Base-by-base conservation (phyloP, 139 green algal species). In the Micractinium sp. region DNA sequence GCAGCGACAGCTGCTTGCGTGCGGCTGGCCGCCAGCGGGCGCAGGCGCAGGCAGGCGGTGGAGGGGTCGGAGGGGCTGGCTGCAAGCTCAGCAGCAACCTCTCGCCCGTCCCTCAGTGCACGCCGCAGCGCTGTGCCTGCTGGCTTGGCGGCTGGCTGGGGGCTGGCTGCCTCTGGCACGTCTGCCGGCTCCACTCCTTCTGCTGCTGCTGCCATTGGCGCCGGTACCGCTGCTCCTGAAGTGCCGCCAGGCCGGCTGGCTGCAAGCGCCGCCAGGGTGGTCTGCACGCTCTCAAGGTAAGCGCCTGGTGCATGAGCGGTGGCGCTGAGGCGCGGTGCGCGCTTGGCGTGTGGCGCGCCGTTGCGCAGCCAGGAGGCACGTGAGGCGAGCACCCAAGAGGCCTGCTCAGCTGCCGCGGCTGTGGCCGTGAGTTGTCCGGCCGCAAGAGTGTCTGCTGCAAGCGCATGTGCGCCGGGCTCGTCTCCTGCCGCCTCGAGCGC, bases 401-500 rank as follows among this genome's bases (percentile, higher is more conserved):
- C 47, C 47, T 56, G 63, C 63, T 25, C 63, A 31, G 63, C 63
- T 12, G 63, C 63, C 12, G 20, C 63, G 14, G 20, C 63, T 71
- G 63, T 27, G 12, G 63, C 63, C 47, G 9, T 71, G 63, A 5
- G 20, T 71, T 25, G 20, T 5, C 63, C 20, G 63, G 18, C 2
- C 12, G 63, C 63, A 71, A 25, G 63, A 23, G 47, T 71, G 63
- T 71, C 63, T 16, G 20, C 63, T 71, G 63, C 63, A 2, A 71
- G 63, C 20, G 63, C 63, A 71, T 25, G 20, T 2, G 20, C 14
- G 63, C 20, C 63, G 63, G 20, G 20, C 20, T 71, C 2, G 20
- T 71, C 74, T 23, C 74, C 74, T 31, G 74, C 74, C 53, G 74
- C 74, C 74, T 80, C 74, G n/a, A 80, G 74, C 74, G 27, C 74